These are phyloP conservation scores for Testicularia cyperi DNA, from an alignment of 1,284 basidiomycete species.

Conservation along the genomic window DNA sequence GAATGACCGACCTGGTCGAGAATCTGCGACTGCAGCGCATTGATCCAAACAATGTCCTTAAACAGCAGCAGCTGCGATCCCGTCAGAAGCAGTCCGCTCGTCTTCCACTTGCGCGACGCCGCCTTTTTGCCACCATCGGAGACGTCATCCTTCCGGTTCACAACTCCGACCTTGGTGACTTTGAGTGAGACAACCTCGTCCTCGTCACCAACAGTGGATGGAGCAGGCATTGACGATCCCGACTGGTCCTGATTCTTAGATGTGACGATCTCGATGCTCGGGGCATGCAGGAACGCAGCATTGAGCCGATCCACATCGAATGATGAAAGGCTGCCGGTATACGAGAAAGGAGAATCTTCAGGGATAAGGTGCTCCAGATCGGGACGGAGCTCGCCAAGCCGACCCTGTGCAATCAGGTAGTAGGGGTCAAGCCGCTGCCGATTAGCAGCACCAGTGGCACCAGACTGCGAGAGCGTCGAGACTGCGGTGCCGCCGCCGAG, in stretches of 20 bases:
- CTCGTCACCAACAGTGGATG: constrained; percentile 3
- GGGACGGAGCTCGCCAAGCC: constrained; percentile 69
- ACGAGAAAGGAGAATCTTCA: constrained; percentile 44
- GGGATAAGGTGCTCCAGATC: constrained; percentile 46
- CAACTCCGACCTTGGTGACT: constrained; percentile 77
- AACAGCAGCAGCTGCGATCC: constrained; percentile 89
- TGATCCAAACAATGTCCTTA: constrained; percentile 75
- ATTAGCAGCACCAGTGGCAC: constrained; percentile 6
- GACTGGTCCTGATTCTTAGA: constrained; percentile 14
- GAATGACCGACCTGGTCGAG: constrained; percentile 53
- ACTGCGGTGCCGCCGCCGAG: not conserved
- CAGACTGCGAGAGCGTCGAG: constrained; percentile 6
- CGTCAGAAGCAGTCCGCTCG: constrained; percentile 82
- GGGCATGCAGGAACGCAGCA: constrained; percentile 42
- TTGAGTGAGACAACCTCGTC: constrained; percentile 65
- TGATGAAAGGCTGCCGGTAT: constrained; percentile 25
- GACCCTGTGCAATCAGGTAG: constrained; percentile 76
- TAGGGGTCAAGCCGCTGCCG: constrained; percentile 83
- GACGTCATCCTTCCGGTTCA: constrained; percentile 75
- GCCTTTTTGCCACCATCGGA: constrained; percentile 75
- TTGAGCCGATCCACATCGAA: constrained; percentile 39
- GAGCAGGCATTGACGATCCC: constrained; percentile 1
- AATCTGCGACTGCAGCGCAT: constrained; percentile 66
- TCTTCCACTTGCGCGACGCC: constrained; percentile 79
- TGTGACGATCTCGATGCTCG: constrained; percentile 52